Base-by-base conservation (phyloP, 2,329 filamentous ascomycete genomes). In the Juglanconis sp. region DNA sequence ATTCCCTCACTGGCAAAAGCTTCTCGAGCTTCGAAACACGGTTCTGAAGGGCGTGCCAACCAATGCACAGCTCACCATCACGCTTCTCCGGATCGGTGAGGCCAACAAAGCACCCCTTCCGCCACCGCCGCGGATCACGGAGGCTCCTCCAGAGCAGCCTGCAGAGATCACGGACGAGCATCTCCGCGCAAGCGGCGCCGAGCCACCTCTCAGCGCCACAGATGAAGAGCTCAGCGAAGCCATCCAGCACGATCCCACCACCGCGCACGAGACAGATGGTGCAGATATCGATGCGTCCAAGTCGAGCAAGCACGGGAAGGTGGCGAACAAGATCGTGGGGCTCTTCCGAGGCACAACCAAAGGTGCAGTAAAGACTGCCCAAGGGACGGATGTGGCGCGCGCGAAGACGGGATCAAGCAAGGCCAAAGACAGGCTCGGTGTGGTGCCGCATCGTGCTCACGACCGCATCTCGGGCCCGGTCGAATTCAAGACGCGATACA, bases 31-130 rank as follows among this genome's bases (percentile, higher is more conserved):
- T 10, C 82, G 88, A 62, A 92, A 92, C 66, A 91, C 89, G 0
- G 71, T 95, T 1, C 83, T 96, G 54, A 91, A 89, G 69, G 90
- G 91, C 2, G 87, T 95, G 0, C 92, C 92, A 1, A 96, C 91
- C 1, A 95, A 96, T 69, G 90, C 91, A 3, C 92, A 96, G 69
- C 83, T 96, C 17, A 87, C 91, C 0, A 77, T 96, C 34, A 96
- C 91, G 0, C 80, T 96, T 1, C 84, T 96, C 10, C 88, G 92
- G 5, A 86, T 94, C 35, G 91, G 91, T 46, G 92, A 96, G 73
- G 85, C 84, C 10, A 93, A 93, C 74, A 89, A 90, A 65, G 87
- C 90, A 0, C 92, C 92, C 0, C 74, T 96, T 0, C 90, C 91
- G 0, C 87, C 83, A 0, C 81, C 81, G 0, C 79, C 79, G 0